Conservation (phyloP, 2,329 filamentous ascomycete species). For the Colletotrichum navitas region DNA sequence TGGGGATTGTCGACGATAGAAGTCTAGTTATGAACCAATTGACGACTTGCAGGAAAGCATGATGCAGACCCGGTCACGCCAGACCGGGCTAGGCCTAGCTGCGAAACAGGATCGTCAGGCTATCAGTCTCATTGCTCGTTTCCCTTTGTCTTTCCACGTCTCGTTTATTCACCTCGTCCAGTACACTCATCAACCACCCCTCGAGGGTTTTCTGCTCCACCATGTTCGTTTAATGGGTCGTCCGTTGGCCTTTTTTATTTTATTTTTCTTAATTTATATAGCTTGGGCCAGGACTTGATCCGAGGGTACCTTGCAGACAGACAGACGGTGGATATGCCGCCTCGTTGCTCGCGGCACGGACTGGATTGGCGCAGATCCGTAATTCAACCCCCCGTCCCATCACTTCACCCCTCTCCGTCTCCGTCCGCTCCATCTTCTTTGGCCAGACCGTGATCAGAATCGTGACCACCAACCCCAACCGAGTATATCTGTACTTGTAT, state of each 20-base stretch:
- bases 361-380: neutral
- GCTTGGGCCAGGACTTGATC: neutral
- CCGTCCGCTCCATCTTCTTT: neutral
- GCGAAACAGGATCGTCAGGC: conserved; percentile 12
- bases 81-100: conserved; percentile 9
- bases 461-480: conserved; percentile 14
- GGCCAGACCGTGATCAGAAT: conserved; percentile 15
- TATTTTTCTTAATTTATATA: too few relatives aligned
- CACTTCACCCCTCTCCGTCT: conserved; percentile 1
- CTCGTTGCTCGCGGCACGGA: neutral
- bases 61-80: conserved; percentile 24
- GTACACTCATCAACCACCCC: neutral
- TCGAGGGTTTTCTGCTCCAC: neutral
- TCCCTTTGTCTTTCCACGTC: neutral
- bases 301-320: neutral
- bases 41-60: conserved; percentile 10
- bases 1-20: neutral
- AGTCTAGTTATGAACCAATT: conserved; percentile 1
- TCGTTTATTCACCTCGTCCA: neutral
- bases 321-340: neutral
- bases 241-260: neutral
- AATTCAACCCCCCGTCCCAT: neutral
- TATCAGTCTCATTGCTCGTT: neutral
- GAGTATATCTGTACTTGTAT: neutral
- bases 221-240: neutral